Percentiles rank a stretch among this genome's conserved stretches.
Conservation (phyloP, 192 early-diverging fungal genomes). For the Backusella tarrabulga region DNA sequence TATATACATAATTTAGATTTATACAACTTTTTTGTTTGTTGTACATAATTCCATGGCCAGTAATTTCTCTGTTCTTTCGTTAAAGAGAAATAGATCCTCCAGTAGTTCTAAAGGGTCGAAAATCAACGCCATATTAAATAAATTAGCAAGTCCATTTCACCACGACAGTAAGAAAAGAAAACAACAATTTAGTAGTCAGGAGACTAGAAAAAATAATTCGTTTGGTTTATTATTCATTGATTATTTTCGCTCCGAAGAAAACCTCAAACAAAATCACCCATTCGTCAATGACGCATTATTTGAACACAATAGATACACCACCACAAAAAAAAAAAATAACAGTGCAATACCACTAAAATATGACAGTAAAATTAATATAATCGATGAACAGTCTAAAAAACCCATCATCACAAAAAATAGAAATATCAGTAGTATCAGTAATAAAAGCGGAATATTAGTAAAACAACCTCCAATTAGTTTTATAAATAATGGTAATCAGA, state of each 20-base stretch:
- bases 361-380: not conserved
- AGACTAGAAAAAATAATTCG: not conserved
- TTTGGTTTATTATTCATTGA: conserved; percentile 15
- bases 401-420: conserved; percentile 9
- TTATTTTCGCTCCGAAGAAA: conserved; percentile 14
- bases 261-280: not conserved
- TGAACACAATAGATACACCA: conserved; percentile 14
- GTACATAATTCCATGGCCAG: conserved; percentile 14
- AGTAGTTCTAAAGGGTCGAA: not conserved
- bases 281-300: not conserved
- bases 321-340: not conserved
- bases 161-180: conserved; percentile 4
- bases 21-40: not conserved
- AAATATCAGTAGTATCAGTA: not conserved
- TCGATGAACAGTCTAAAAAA: not conserved
- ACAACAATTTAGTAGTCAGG: conserved; percentile 4
- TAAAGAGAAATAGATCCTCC: conserved; percentile 18
- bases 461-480: conserved; percentile 4
- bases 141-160: conserved; percentile 12
- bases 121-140: conserved; percentile 1
- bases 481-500: not conserved
- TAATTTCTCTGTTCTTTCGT: conserved; percentile 6
- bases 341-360: not conserved
- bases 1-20: conserved; percentile 3
- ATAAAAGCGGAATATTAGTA: conserved; percentile 3